Conservation (phyloP, 345 rosid genomes). For the Psidium guajava region DNA sequence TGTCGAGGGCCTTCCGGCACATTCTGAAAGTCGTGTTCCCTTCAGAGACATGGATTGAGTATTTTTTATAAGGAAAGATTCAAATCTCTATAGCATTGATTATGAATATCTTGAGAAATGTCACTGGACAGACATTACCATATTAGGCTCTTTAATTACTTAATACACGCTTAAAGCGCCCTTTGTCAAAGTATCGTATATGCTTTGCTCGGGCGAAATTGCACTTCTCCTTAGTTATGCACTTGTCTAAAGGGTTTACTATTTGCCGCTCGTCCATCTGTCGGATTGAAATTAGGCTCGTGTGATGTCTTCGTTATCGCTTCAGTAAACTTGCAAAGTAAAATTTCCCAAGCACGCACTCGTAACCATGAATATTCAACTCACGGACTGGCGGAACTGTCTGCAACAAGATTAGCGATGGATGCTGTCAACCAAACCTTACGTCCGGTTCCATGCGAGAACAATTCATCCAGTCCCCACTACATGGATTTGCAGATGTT, state of each 20-base stretch:
- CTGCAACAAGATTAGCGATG: neutral
- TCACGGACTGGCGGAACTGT: neutral
- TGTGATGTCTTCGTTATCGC: neutral
- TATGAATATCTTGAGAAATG: neutral
- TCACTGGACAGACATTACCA: neutral
- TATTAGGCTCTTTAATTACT: neutral
- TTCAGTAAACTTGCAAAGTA: neutral
- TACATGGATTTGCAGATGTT: neutral
- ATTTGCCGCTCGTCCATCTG: neutral
- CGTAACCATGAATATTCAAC: neutral
- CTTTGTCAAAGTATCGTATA: neutral
- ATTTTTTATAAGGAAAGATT: neutral
- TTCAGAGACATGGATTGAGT: neutral
- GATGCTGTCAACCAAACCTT: neutral
- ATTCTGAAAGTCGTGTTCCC: neutral
- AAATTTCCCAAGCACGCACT: neutral
- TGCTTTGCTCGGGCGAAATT: neutral
- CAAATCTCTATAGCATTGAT: neutral
- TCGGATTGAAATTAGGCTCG: neutral
- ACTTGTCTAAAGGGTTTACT: neutral
- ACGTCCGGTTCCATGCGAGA: neutral
- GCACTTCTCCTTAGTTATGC: neutral
- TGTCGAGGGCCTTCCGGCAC: neutral
- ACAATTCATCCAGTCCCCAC: neutral
- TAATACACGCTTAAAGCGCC: neutral